Percentiles rank a stretch among this genome's conserved stretches.
Evolutionary conservation across 768 basidiomycete genomes (phyloP).

Genomic region (Psilocybe cubensis): DNA sequence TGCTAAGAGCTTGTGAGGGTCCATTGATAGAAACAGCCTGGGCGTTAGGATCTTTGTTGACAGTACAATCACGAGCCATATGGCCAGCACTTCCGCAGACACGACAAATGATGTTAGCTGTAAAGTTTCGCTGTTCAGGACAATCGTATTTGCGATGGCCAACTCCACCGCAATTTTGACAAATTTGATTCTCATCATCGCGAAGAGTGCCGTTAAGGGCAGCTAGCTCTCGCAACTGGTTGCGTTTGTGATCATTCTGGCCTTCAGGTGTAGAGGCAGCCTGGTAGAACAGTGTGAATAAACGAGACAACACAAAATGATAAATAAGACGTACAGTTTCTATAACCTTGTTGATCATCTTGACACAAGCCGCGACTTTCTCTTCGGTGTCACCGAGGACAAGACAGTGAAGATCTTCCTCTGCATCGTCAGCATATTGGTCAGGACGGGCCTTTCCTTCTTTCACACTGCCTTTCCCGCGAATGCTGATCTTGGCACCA

Average conservation of each 20-base stretch:
- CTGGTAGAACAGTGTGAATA: conserved; percentile 42
- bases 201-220: conserved; percentile 98
- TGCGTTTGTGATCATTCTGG: conserved; percentile 99
- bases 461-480: conserved; percentile 98
- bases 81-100: conserved; percentile 98
- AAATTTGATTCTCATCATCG: conserved; percentile 99
- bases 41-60: conserved; percentile 88
- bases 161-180: conserved; percentile 93
- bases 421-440: conserved; percentile 94
- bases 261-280: conserved; percentile 99
- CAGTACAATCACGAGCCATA: conserved; percentile 98
- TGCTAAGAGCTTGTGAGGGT: conserved; percentile 55
- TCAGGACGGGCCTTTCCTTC: conserved; percentile 97
- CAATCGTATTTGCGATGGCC: conserved; percentile 99
- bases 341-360: conserved; percentile 95
- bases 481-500: conserved; percentile 97
- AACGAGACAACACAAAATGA: neutral
- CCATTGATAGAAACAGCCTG: conserved; percentile 42
- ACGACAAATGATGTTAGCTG: conserved; percentile 99
- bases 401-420: conserved; percentile 98
- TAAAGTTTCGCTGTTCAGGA: conserved; percentile 97
- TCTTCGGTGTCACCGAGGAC: conserved; percentile 92
- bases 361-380: conserved; percentile 90
- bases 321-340: conserved; percentile 79
- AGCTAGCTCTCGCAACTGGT: conserved; percentile 96